Conservation (phyloP, 2,329 filamentous ascomycete species). For the Diaporthe sp. region DNA sequence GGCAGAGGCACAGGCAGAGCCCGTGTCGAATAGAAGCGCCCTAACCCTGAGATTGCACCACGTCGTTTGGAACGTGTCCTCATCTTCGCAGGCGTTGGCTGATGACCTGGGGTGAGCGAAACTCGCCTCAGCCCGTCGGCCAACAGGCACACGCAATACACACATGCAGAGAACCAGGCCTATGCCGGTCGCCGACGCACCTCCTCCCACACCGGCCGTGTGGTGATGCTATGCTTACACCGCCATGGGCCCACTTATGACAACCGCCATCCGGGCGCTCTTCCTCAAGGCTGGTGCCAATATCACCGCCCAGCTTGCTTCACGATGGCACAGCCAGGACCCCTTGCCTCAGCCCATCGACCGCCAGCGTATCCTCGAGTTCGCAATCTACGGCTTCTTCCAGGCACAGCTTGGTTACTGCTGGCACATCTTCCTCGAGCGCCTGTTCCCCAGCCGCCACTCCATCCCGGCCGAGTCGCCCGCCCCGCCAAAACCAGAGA, state of each 20-base stretch:
- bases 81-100: not conserved
- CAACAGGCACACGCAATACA: not conserved
- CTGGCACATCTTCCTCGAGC: conserved; percentile 41
- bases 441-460: conserved; percentile 38
- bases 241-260: conserved; percentile 32
- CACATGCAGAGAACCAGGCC: not conserved
- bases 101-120: not conserved
- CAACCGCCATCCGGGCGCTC: conserved; percentile 35
- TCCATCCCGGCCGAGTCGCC: conserved; percentile 4
- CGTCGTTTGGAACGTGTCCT: conserved; percentile 23
- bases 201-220: conserved; percentile 10
- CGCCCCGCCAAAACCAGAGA: conserved; percentile 32
- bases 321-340: conserved; percentile 34
- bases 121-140: not conserved
- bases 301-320: conserved; percentile 36
- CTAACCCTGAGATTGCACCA: conserved; percentile 25
- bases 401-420: conserved; percentile 40
- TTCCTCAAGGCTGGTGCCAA: conserved; percentile 37
- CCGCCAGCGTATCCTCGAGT: conserved; percentile 40
- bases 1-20: too few relatives aligned
- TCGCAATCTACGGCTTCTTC: conserved; percentile 41
- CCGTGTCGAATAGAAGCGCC: not conserved
- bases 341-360: conserved; percentile 34
- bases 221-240: not conserved
- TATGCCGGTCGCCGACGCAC: not conserved